Evolutionary conservation across 176 grass and related monocot genomes (phyloP).

Genomic region (Lolium multiflorum): DNA sequence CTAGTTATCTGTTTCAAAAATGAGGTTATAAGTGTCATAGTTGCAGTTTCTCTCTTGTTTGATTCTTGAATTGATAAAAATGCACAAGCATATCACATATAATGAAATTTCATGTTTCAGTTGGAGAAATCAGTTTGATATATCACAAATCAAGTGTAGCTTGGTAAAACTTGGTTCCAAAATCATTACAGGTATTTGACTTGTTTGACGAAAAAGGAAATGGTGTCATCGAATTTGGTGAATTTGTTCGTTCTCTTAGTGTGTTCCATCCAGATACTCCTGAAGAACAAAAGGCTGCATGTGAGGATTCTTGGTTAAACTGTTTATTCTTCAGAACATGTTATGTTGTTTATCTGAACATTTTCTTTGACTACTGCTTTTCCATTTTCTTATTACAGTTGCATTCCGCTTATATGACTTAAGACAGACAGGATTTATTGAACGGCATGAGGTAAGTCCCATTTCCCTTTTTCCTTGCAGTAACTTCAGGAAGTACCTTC

Average conservation of each 20-base stretch:
- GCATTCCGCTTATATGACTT: slow-evolving; percentile 68
- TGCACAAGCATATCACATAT: background rate
- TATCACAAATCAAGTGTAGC: too few relatives aligned
- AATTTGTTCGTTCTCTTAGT: slow-evolving; percentile 72
- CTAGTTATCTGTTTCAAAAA: too few relatives aligned
- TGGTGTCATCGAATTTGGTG: slow-evolving; percentile 67
- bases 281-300: too few relatives aligned
- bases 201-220: slow-evolving; percentile 78
- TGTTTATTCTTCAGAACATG: slow-evolving; percentile 21
- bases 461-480: background rate
- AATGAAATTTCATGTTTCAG: slow-evolving; percentile 12
- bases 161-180: slow-evolving; percentile 13
- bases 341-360: background rate
- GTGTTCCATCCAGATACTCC: slow-evolving; percentile 51
- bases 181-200: slow-evolving; percentile 62
- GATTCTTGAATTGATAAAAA: background rate
- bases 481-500: too few relatives aligned
- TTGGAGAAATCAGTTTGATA: background rate
- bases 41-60: background rate
- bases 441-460: slow-evolving; percentile 46
- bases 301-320: background rate
- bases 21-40: background rate
- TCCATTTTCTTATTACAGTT: slow-evolving; percentile 48
- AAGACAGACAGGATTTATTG: slow-evolving; percentile 57
- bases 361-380: background rate